Evolutionary conservation across 805 yeast species (phyloP).

Genomic region (Saccharomyces eubayanus): DNA sequence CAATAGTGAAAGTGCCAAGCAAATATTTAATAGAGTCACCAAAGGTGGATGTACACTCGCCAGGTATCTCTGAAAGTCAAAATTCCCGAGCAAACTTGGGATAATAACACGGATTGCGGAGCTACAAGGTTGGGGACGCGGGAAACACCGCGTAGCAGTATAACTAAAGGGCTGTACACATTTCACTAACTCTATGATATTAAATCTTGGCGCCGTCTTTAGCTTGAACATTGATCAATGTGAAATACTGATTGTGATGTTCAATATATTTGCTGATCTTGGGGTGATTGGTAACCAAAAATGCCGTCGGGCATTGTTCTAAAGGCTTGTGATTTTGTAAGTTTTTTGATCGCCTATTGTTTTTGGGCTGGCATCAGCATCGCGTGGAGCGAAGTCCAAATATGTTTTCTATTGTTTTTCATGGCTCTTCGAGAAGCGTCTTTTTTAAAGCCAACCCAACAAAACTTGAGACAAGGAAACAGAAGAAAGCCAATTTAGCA

Average conservation of each 20-base stretch:
- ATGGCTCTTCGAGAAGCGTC: not conserved
- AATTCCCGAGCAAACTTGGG: too few species aligned
- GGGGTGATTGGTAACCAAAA: not conserved
- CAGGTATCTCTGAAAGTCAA: too few species aligned
- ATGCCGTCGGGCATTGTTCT: not conserved
- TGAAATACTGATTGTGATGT: not conserved
- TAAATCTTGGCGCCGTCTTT: too few species aligned
- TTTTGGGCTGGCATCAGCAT: not conserved
- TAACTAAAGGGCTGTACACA: too few species aligned
- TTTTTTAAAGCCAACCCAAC: not conserved
- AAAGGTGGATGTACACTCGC: too few species aligned
- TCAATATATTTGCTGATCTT: not conserved
- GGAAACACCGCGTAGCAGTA: too few species aligned
- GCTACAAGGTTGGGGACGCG: too few species aligned
- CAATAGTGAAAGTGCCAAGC: too few species aligned
- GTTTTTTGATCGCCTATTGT: not conserved
- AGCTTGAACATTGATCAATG: not conserved
- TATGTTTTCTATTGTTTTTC: not conserved
- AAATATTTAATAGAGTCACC: too few species aligned
- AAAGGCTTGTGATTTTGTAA: not conserved
- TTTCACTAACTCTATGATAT: too few species aligned
- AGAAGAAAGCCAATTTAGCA: not conserved
- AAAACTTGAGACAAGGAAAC: not conserved
- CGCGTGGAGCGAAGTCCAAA: not conserved
- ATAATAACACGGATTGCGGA: too few species aligned